Conservation (phyloP, 2,329 filamentous ascomycete species). For the Cladobotryum protrusum region DNA sequence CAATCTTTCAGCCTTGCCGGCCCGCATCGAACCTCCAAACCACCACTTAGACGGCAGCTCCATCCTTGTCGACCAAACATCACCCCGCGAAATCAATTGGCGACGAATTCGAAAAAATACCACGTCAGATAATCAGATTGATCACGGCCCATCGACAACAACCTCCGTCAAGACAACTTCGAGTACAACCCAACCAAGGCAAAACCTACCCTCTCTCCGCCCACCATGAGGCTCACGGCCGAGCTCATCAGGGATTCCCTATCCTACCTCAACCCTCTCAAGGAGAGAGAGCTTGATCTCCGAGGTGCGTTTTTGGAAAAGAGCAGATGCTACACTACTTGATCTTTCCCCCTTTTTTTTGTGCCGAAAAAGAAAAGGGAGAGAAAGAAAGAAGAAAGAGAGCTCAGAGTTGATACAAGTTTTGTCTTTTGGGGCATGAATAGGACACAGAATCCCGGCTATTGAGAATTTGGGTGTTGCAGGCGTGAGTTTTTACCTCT, state of each 20-base stretch:
- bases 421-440: constrained; percentile 41
- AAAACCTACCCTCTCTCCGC: too few species aligned
- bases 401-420: constrained; percentile 76
- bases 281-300: constrained; percentile 97
- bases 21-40: constrained; percentile 1
- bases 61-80: neutral
- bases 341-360: constrained; percentile 17
- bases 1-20: constrained; percentile 24
- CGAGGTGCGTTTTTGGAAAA: constrained; percentile 92
- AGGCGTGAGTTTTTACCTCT: constrained; percentile 57
- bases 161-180: neutral
- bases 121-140: too few species aligned
- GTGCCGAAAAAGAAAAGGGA: too few species aligned
- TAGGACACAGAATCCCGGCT: constrained; percentile 95
- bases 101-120: neutral
- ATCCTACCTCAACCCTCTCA: constrained; percentile 97
- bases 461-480: constrained; percentile 98
- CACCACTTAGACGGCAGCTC: neutral
- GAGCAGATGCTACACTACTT: constrained; percentile 87
- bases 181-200: neutral
- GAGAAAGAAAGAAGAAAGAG: neutral
- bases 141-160: neutral
- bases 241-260: constrained; percentile 92
- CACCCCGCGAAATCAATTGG: neutral
- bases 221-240: constrained; percentile 83